These are phyloP conservation scores for Lactarius sp. DNA, from an alignment of 768 basidiomycete genomes.

Conservation along the genomic window DNA sequence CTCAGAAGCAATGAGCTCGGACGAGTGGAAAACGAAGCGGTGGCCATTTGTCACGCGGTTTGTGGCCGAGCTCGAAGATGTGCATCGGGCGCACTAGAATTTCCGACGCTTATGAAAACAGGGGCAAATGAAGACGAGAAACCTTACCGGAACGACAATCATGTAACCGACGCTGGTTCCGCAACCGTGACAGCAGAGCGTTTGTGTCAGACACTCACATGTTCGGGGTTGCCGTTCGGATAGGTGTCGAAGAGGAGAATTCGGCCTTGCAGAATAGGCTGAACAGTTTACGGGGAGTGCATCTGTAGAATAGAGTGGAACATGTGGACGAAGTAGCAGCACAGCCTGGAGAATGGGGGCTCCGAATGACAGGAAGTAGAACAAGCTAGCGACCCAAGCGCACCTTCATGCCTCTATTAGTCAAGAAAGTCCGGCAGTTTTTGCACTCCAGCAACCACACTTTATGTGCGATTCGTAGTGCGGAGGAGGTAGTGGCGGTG, in stretches of 20 bases:
- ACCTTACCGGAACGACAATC: constrained; percentile 63
- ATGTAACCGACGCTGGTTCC: constrained; percentile 72
- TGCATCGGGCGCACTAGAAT: constrained; percentile 62
- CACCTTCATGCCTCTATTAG: constrained; percentile 85
- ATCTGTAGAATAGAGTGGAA: constrained; percentile 81
- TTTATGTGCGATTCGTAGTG: constrained; percentile 54
- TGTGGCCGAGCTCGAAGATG: constrained; percentile 57
- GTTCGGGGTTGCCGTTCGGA: constrained; percentile 42
- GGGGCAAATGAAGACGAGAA: constrained; percentile 8
- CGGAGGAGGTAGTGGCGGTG: constrained; percentile 32
- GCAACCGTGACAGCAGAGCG: constrained; percentile 75
- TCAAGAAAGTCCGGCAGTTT: constrained; percentile 66
- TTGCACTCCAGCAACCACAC: constrained; percentile 81
- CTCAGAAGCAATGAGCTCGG: constrained; percentile 57
- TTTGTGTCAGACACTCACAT: constrained; percentile 83
- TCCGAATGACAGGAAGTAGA: constrained; percentile 5
- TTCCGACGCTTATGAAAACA: constrained; percentile 11
- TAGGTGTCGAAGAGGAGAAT: constrained; percentile 31
- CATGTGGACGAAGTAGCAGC: constrained; percentile 72
- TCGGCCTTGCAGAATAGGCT: constrained; percentile 46
- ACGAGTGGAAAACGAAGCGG: constrained; percentile 82
- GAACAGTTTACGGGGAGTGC: constrained; percentile 75
- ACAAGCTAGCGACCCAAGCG: constrained; percentile 4
- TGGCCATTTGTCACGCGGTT: constrained; percentile 80
- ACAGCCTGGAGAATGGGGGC: constrained; percentile 54